Evolutionary conservation across 2,329 filamentous ascomycete genomes (phyloP).

Genomic region (Cladosporium cucumerinum): DNA sequence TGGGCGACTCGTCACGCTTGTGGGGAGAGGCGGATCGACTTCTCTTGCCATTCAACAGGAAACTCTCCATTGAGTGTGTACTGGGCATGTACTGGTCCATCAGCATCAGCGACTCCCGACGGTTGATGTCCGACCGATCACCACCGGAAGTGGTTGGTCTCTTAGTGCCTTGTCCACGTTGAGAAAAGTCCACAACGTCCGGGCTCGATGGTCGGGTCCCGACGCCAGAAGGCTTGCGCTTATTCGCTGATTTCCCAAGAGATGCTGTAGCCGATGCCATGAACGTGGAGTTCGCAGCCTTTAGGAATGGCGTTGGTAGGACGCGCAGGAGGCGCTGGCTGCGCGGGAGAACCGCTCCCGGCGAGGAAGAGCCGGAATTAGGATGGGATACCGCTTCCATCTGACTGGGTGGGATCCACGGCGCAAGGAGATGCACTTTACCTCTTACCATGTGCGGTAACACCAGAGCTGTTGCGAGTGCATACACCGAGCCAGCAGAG

Average conservation of each 20-base stretch:
- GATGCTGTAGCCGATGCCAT: conserved; percentile 68
- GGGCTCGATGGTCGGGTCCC: conserved; percentile 19
- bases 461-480: conserved; percentile 86
- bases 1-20: conserved; percentile 24
- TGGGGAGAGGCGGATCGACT: conserved; percentile 16
- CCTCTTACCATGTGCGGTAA: conserved; percentile 96
- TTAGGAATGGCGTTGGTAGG: conserved; percentile 83
- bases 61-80: conserved; percentile 32
- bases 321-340: conserved; percentile 88
- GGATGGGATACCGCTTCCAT: conserved; percentile 64
- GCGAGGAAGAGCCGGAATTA: conserved; percentile 53
- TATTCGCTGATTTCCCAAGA: conserved; percentile 31
- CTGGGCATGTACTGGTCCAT: conserved; percentile 49
- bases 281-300: conserved; percentile 92
- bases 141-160: conserved; percentile 22
- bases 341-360: conserved; percentile 81
- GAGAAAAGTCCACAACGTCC: conserved; percentile 18
- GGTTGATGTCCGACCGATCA: conserved; percentile 32
- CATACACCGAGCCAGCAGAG: conserved; percentile 96
- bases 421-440: conserved; percentile 87
- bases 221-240: conserved; percentile 21
- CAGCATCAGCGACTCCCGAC: conserved; percentile 47
- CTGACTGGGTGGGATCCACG: conserved; percentile 95
- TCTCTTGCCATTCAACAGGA: conserved; percentile 27
- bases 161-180: conserved; percentile 12